Percentiles rank a stretch among this genome's conserved stretches.
Evolutionary conservation across 2,329 filamentous ascomycete genomes (phyloP).

Genomic region (Monosporascus sp.): DNA sequence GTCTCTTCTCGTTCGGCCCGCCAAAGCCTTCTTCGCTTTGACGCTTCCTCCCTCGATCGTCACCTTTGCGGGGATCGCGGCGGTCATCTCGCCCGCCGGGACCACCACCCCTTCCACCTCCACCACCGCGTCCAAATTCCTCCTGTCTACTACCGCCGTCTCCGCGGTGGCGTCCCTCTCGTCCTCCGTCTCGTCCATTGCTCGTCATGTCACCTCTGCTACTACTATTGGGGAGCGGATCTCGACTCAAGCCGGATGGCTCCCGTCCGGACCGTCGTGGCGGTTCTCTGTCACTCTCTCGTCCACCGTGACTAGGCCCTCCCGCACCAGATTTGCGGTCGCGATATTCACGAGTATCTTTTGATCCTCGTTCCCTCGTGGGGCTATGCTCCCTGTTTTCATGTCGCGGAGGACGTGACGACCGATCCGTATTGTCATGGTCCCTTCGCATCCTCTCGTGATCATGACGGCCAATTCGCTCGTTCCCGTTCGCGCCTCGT

Average conservation of each 20-base stretch:
- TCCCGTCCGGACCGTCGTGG: constrained; percentile 24
- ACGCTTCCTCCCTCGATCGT: constrained; percentile 36
- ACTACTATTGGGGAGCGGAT: constrained; percentile 11
- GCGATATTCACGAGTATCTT: constrained; percentile 24
- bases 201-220: constrained; percentile 11
- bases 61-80: constrained; percentile 29
- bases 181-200: constrained; percentile 9
- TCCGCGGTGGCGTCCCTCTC: constrained; percentile 20
- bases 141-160: constrained; percentile 16
- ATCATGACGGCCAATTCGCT: constrained; percentile 28
- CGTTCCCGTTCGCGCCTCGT: constrained; percentile 28
- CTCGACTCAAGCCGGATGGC: constrained; percentile 11
- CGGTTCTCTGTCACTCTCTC: constrained; percentile 25
- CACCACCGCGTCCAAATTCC: constrained; percentile 25
- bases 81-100: constrained; percentile 30
- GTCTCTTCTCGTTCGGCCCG: constrained; percentile 43
- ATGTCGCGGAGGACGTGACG: constrained; percentile 36
- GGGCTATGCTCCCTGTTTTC: constrained; percentile 45
- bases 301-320: constrained; percentile 17
- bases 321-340: constrained; percentile 22
- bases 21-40: constrained; percentile 43
- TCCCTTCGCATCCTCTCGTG: constrained; percentile 32
- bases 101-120: constrained; percentile 29
- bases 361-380: constrained; percentile 39
- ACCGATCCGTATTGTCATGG: constrained; percentile 39